Base-by-base conservation (phyloP, 1,139 yeast genomes). In the Blastobotrys proliferans region DNA sequence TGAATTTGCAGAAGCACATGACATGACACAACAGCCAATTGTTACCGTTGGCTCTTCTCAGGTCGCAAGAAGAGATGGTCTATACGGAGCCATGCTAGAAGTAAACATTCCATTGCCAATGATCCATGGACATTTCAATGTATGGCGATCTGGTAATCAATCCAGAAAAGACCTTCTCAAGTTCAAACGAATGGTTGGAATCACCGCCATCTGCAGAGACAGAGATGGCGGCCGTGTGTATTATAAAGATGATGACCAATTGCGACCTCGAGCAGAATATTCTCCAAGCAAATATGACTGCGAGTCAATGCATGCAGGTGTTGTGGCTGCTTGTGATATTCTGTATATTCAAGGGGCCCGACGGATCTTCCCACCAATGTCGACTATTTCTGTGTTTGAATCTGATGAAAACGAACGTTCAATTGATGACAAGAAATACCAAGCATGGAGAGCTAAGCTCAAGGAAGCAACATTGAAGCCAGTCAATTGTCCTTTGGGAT, bases 51-150 rank as follows among this genome's bases (percentile, higher is more conserved):
- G 76, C 1, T 68, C 76, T 55, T 66, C 70, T n/a, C 69, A 74
- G 54, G 69, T 63, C 24, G 79, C 70, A 44, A 77, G 77, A 50
- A 51, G 75, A 28, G 82, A 77, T 54, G 81, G 81, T 2, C 63
- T 69, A 48, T 76, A 69, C 2, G 83, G 83, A 1, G 75, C 79
- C 10, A 73, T 71, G 57, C 67, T 77, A 44, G 83, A 77, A 58
- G 65, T 79, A 2, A 51, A 74, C 17, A 63, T 73, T 33, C 78
- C 75, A 51, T 61, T 69, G 10, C 83, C 82, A 2, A 58, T 58
- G 38, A 47, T 74, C 19, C 68, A 70, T 43, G 48, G 64, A 14
- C 60, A 61, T 19, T 70, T 69, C 48, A 38, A 66, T 9, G 79
- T 81, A 3, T 77, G 79, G 77, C 50, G 57, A 19, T 57, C 64